Evolutionary conservation across 2,329 filamentous ascomycete genomes (phyloP), one percentile per base, ranked within the genome.

Genomic region (Lithohypha guttulata): DNA sequence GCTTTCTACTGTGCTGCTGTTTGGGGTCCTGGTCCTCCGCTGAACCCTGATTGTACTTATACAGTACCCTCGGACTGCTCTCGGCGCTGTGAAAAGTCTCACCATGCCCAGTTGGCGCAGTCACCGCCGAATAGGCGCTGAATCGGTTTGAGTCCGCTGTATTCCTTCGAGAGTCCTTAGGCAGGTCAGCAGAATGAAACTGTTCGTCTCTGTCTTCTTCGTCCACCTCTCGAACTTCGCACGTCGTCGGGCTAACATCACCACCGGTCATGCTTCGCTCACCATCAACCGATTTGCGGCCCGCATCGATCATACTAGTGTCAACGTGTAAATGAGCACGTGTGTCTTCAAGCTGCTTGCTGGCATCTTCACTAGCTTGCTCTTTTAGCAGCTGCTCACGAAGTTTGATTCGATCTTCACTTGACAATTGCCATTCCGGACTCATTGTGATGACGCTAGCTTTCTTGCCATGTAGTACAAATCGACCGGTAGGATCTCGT

Each of bases 381-480:
- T 37, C 34, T 5, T 18, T 19, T 6, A 28, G 14, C 25, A 37
- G 28, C 15, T 37, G 35, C 18, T 39, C 35, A 11, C 78, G 71
- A 34, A 79, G 65, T 42, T 77, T 74, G 28, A 84, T 63, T 25
- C 79, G 76, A 53, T 87, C 81, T 44, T 89, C 83, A 0, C 77
- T 71, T 1, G 79, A 72, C 61, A 87, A 75, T 53, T 89, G 80
- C 65, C 94, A 79, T 51, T 94, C 89, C n/a, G 79, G 78, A 6
- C 87, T 86, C 56, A 98, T 93, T n/a, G 84, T 93, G 50, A 98
- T 84, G 41, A 98, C 84, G 1, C 86, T 94, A 2, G 91, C 91
- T 61, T 98, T 96, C 66, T 96, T 98, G 44, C 91, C 89, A 55
- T 98, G 91, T 3, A 98, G 79, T 3, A 91, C 93, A 59, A 98